Base-by-base conservation (phyloP, 192 early-diverging fungal species). In the Coemansia sp. region DNA sequence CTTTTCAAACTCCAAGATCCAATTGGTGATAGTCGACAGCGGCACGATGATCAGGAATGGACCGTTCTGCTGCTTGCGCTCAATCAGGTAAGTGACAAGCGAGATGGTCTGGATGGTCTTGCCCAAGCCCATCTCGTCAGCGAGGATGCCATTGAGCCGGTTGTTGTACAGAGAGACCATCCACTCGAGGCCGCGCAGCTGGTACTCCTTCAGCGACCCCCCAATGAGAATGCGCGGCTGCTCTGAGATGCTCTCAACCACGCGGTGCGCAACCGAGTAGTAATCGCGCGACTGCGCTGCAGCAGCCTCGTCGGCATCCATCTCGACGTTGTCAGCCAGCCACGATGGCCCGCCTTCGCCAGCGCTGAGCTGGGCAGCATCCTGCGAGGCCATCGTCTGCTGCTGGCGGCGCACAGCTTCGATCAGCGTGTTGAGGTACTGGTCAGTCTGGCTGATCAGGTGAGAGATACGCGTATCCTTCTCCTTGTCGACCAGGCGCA, bases 81-180 rank as follows among this genome's bases (percentile, higher is more conserved):
- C 97, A 66, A 98, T 94, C 61, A 99, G 75, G 74, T 96, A 96
- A 21, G 95, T 95, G 60, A 98, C 89, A 42, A 99, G 86, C 50
- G 94, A 94, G 47, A 99, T 92, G 25, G 97, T 97, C 79, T 99
- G 97, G 73, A 99, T 92, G 13, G 89, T 92, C 77, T 92, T 91
- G 37, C 91, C 91, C 37, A 91, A 76, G 57, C 90, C 93, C 94
- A 98, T 97, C 81, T 95, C 93, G 73, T 97, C 96, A 53, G 97
- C 97, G 62, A 99, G 71, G 68, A 99, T 98, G 47, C 97, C 97
- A 76, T 99, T 99, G 34, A 99, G 82, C 52, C 93, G 78, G 79
- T 99, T 99, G 77, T 99, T 99, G 84, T 98, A 99, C 50, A 99
- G 81, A 16, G 95, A 96, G 23, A 97, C 93, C 97, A 99, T 97